These are phyloP conservation scores for Hygrophorus russula DNA, from an alignment of 768 basidiomycete species.

Conservation along the genomic window DNA sequence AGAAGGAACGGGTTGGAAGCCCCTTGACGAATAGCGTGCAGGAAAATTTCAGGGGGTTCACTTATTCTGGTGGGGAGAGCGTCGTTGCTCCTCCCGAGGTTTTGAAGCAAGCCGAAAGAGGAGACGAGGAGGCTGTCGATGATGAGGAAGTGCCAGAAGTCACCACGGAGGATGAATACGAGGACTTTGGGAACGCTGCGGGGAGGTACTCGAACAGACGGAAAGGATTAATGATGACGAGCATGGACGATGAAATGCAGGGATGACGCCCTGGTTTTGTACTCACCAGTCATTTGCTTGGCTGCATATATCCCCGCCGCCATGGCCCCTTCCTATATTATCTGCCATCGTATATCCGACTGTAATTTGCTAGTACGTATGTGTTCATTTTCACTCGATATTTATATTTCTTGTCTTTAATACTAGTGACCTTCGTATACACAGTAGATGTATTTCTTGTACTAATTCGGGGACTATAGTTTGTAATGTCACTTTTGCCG, in stretches of 20 bases:
- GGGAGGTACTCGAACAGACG: conserved; percentile 59
- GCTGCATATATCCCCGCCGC: not conserved
- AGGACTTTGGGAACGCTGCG: conserved; percentile 48
- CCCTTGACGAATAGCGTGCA: conserved; percentile 89
- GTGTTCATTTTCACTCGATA: conserved; percentile 36
- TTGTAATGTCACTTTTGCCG: not conserved
- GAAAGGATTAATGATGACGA: conserved; percentile 25
- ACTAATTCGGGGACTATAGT: not conserved
- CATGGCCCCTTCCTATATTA: not conserved
- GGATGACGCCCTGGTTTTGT: not conserved
- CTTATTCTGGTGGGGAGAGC: conserved; percentile 69
- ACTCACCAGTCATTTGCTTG: not conserved
- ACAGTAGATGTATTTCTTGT: not conserved
- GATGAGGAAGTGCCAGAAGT: conserved; percentile 38
- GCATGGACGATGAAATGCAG: conserved; percentile 23
- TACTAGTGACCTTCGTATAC: not conserved
- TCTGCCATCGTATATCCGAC: conserved; percentile 2
- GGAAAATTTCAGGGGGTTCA: conserved; percentile 95
- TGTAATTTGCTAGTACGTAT: not conserved
- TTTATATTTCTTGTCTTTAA: conserved; percentile 28
- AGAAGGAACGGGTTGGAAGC: conserved; percentile 36
- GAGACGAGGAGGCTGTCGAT: conserved; percentile 23
- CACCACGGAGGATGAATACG: conserved; percentile 70
- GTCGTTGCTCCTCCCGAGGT: conserved; percentile 35
- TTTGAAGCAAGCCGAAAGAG: conserved; percentile 17